Evolutionary conservation across 352 stramenopile species (phyloP).

Genomic region (Globisporangium recalcitrans): DNA sequence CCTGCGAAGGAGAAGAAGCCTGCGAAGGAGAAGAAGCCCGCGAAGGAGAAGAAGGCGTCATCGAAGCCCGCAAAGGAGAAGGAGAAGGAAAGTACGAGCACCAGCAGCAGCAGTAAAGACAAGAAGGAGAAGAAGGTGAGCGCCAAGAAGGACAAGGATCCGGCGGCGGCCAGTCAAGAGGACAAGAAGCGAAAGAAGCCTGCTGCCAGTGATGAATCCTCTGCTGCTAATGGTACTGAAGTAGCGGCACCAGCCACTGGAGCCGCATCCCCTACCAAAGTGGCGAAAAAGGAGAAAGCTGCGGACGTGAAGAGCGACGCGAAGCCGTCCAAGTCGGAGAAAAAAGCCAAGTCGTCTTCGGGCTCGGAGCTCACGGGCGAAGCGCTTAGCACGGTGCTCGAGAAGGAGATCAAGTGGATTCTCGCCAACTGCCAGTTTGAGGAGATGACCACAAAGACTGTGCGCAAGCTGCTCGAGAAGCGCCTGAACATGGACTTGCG

Average conservation of each 20-base stretch:
- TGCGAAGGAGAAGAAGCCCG: constrained; percentile 18
- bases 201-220: neutral
- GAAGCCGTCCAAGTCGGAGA: constrained; percentile 5
- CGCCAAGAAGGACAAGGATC: constrained; percentile 19
- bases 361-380: constrained; percentile 28
- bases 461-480: constrained; percentile 69
- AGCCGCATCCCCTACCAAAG: constrained; percentile 27
- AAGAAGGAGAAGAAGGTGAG: constrained; percentile 32
- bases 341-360: constrained; percentile 2
- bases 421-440: constrained; percentile 73
- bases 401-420: constrained; percentile 80
- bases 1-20: constrained; percentile 19
- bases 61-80: constrained; percentile 24
- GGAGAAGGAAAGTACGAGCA: too few relatives aligned
- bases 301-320: constrained; percentile 32
- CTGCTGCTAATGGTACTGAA: constrained; percentile 1
- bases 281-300: constrained; percentile 32
- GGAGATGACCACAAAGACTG: constrained; percentile 80
- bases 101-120: constrained; percentile 28
- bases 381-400: constrained; percentile 46
- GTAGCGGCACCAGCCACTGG: neutral
- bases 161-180: constrained; percentile 13
- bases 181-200: constrained; percentile 26
- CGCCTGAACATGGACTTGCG: constrained; percentile 66
- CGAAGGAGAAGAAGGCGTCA: constrained; percentile 17